Evolutionary conservation across 2,329 filamentous ascomycete genomes (phyloP).

Genomic region (Talaromyces funiculosus): DNA sequence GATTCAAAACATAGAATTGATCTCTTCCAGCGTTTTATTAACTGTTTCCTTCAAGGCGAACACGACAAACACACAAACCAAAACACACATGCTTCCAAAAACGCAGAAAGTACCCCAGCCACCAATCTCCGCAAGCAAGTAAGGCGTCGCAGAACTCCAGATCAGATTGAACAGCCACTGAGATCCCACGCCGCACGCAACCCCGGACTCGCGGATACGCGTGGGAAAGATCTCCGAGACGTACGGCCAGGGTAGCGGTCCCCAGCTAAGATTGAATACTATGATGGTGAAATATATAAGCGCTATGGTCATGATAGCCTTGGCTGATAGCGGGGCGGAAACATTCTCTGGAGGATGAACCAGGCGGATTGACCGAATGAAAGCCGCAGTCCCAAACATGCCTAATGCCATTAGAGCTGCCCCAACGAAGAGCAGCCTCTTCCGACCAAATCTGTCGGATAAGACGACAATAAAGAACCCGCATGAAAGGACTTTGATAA

Average conservation of each 20-base stretch:
- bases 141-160: constrained; percentile 38
- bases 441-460: constrained; percentile 48
- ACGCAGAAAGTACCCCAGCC: constrained; percentile 42
- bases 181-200: constrained; percentile 34
- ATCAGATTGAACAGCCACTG: constrained; percentile 41
- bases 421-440: constrained; percentile 47
- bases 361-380: constrained; percentile 35
- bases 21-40: constrained; percentile 50
- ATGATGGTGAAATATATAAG: constrained; percentile 54
- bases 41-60: constrained; percentile 53
- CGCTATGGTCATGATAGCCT: constrained; percentile 44
- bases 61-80: constrained; percentile 47
- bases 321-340: background rate
- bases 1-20: constrained; percentile 48
- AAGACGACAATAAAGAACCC: constrained; percentile 49
- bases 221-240: constrained; percentile 35
- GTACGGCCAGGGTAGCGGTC: constrained; percentile 37
- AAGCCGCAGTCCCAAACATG: constrained; percentile 43
- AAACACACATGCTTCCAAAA: constrained; percentile 40
- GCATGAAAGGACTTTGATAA: constrained; percentile 49
- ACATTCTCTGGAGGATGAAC: too few relatives aligned
- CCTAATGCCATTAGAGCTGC: constrained; percentile 40
- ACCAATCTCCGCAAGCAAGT: constrained; percentile 43
- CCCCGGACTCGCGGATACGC: constrained; percentile 35
- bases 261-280: constrained; percentile 39